Conservation (phyloP, 2,329 filamentous ascomycete genomes). For the Fusarium subglutinans region DNA sequence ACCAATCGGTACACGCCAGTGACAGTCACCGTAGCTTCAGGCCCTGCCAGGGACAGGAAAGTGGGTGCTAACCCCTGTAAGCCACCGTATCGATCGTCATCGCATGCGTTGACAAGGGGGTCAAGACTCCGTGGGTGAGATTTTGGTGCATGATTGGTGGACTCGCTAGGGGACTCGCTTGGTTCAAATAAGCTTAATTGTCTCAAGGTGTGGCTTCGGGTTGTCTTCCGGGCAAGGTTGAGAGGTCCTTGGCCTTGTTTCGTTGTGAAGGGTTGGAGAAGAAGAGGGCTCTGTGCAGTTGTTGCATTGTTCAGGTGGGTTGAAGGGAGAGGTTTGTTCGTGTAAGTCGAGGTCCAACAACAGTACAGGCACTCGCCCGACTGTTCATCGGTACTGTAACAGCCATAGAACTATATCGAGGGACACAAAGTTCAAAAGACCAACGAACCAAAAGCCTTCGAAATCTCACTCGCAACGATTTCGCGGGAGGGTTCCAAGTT, state of each 20-base stretch:
- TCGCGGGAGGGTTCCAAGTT: conserved; percentile 1
- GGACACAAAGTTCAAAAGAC: neutral
- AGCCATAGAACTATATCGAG: neutral
- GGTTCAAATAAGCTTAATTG: conserved; percentile 24
- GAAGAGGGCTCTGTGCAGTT: neutral
- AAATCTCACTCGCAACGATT: neutral
- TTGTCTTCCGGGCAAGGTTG: neutral
- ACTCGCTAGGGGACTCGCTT: neutral
- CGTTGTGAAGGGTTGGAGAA: neutral
- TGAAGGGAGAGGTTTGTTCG: neutral
- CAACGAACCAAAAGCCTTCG: neutral
- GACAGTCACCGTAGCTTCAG: conserved; percentile 9
- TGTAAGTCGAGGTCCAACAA: neutral
- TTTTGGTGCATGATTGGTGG: conserved; percentile 9
- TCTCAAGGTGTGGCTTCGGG: conserved; percentile 23
- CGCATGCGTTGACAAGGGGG: conserved; percentile 6
- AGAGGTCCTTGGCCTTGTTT: neutral
- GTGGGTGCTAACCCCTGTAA: neutral
- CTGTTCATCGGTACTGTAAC: neutral
- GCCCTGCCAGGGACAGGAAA: conserved; percentile 14
- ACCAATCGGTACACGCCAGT: conserved; percentile 27
- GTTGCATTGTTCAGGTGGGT: neutral
- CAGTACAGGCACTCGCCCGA: neutral
- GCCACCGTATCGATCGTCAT: conserved; percentile 1
- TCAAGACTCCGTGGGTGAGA: neutral